Percentiles rank a stretch among this genome's conserved stretches.
Conservation (phyloP, 208 protist species). For the Trypanosoma vivax region DNA sequence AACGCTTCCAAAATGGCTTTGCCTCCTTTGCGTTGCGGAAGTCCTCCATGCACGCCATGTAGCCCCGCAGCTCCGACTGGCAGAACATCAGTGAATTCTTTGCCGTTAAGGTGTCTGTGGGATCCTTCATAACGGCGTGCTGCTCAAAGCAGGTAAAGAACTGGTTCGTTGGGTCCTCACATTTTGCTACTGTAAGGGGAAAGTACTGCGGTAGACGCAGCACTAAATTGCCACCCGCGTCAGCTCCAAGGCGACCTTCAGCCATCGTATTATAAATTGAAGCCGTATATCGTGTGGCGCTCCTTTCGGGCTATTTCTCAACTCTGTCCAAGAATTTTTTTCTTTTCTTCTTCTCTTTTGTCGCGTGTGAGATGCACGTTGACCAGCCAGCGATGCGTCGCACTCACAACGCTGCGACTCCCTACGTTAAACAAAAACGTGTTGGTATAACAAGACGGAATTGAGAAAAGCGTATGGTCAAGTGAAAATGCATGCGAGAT, state of each 20-base stretch:
- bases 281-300: background rate
- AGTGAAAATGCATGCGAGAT: too few relatives aligned
- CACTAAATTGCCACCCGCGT: background rate
- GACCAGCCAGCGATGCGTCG: too few relatives aligned
- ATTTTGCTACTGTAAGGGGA: slow-evolving; percentile 53
- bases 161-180: slow-evolving; percentile 27
- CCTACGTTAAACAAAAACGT: too few relatives aligned
- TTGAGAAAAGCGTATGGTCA: too few relatives aligned
- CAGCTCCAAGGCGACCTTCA: background rate
- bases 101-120: slow-evolving; percentile 45
- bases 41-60: slow-evolving; percentile 76
- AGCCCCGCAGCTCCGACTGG: slow-evolving; percentile 51
- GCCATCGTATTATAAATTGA: background rate
- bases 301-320: too few relatives aligned
- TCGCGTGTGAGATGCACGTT: too few relatives aligned
- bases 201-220: slow-evolving; percentile 59
- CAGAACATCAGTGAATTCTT: slow-evolving; percentile 48
- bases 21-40: slow-evolving; percentile 21
- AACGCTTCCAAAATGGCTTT: slow-evolving; percentile 38
- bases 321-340: too few relatives aligned
- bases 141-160: slow-evolving; percentile 79
- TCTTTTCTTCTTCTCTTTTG: background rate
- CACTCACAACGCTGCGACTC: too few relatives aligned
- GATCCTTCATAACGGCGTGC: slow-evolving; percentile 56
- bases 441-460: too few relatives aligned